Base-by-base conservation (phyloP, 352 stramenopile species). In the Phytophthora nicotianae region DNA sequence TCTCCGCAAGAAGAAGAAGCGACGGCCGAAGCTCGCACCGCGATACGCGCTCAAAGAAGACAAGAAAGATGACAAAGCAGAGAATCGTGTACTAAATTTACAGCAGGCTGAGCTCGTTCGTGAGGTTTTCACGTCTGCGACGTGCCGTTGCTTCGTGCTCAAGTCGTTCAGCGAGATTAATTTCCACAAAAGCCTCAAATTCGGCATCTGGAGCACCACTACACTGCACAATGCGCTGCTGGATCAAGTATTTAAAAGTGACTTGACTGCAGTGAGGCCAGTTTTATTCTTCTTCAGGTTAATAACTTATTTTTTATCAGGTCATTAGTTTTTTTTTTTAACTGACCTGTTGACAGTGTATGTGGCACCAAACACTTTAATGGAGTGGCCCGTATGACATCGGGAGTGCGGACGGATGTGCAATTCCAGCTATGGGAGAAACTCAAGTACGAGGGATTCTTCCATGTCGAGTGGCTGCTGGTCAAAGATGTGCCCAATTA, bases 121-220 rank as follows among this genome's bases (percentile, higher is more conserved):
- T 24, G 77, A 89, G 19, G 57, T 88, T 8, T 88, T 89, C 46
- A 81, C 64, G 19, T 81, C 69, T 26, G 59, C 77, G 26, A 93
- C 77, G 19, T 90, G 81, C 57, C 81, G 81, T 23, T 94, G 83
- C 65, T 94, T 94, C 51, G 82, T 94, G 46, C 68, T 92, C 66
- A 94, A 94, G 65, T 90, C 79, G 19, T 94, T 94, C 57, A 94
- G 85, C 51, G 85, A 94, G 48, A 80, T 77, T n/a, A 91, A 94
- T 49, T 60, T 94, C 41, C 85, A 94, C 72, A 92, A 90, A 70
- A 94, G 85, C 43, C 72, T 94, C 43, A 94, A 94, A 70, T 94
- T 79, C 55, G 85, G 85, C 29, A 57, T 94, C 47, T 94, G 85
- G 85, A 91, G 80, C 48, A 90, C 77, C 54, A 94, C 85, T 16